phyloP scores from a whole-genome alignment of 768 basidiomycete species.

The Crucibulum laeve region DNA sequence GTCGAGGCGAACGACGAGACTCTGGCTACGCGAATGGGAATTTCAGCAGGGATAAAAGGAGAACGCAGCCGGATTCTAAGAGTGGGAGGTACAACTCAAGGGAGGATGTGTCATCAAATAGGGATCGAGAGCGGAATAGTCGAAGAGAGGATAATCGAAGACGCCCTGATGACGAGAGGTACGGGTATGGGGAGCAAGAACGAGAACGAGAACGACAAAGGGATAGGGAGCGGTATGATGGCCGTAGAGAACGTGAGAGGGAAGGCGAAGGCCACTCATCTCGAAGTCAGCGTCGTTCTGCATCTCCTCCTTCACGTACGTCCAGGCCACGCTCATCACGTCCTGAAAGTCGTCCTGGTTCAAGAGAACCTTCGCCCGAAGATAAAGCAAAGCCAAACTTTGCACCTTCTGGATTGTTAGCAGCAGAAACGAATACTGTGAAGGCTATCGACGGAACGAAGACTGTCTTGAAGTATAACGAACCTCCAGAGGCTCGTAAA shows the following conservation, averaged over 20 bases:
- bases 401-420: constrained; percentile 81
- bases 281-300: constrained; percentile 43
- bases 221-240: constrained; percentile 41
- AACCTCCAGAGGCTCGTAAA: constrained; percentile 96
- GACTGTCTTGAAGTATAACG: constrained; percentile 93
- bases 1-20: background rate
- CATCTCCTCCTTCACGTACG: constrained; percentile 50
- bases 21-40: constrained; percentile 8
- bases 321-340: constrained; percentile 31
- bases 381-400: constrained; percentile 87
- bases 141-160: constrained; percentile 9
- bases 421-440: constrained; percentile 94
- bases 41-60: constrained; percentile 4
- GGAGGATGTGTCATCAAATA: constrained; percentile 10
- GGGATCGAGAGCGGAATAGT: constrained; percentile 13
- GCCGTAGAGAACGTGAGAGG: constrained; percentile 18
- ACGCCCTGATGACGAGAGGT: constrained; percentile 12
- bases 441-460: constrained; percentile 68
- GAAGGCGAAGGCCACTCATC: constrained; percentile 25
- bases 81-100: constrained; percentile 3
- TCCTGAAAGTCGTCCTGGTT: constrained; percentile 43
- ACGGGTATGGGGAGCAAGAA: constrained; percentile 29
- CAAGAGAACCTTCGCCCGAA: constrained; percentile 26
- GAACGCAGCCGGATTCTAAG: background rate
- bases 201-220: constrained; percentile 36